A percentile compares a stretch with the other conserved stretches of the same genome.
Conservation (phyloP, 345 rosid genomes). For the Moringa oleifera region DNA sequence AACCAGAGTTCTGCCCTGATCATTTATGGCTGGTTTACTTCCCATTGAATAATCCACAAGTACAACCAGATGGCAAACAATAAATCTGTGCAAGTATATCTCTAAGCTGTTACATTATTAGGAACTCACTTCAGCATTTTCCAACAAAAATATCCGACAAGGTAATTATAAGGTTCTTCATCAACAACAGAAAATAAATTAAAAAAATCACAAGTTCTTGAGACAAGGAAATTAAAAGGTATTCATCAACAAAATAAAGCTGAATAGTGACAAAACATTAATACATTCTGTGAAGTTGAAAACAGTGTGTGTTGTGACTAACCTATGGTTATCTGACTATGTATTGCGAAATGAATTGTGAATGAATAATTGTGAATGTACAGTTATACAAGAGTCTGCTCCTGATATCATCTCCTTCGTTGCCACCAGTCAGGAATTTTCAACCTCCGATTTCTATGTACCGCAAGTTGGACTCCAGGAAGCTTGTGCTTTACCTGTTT, state of each 20-base stretch:
- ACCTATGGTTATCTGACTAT: no score
- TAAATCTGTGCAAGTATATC: no score
- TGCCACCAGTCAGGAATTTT: constrained; percentile 88
- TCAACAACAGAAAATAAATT: no score
- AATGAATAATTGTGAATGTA: constrained; percentile 39
- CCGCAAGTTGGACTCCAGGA: constrained; percentile 49
- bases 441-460: constrained; percentile 72
- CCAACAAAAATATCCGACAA: no score
- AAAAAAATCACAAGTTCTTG: no score
- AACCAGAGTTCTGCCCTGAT: no score
- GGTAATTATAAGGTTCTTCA: neutral
- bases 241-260: no score
- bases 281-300: constrained; percentile 5
- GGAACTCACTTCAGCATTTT: neutral
- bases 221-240: no score
- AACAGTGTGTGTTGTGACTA: constrained; percentile 7
- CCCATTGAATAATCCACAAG: no score
- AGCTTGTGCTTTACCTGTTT: constrained; percentile 80
- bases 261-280: constrained; percentile 3
- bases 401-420: constrained; percentile 26
- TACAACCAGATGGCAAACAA: no score
- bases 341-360: no score
- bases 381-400: constrained; percentile 20
- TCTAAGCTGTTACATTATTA: constrained; percentile 9
- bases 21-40: no score